Conservation (phyloP, 768 basidiomycete genomes). For the Inosperma sp. region DNA sequence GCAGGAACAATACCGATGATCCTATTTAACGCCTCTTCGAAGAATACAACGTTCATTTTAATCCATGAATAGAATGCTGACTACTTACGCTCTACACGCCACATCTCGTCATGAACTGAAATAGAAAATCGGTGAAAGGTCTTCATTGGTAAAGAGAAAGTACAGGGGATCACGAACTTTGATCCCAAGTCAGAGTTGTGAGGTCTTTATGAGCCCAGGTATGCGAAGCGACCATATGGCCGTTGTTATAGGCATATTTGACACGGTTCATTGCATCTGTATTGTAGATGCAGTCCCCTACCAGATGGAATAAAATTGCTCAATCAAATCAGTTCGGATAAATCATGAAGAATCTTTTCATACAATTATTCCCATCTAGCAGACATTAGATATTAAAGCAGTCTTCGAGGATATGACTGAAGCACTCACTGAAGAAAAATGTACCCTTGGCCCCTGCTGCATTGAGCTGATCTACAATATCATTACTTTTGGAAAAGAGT, state of each 20-base stretch:
- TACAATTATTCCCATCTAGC: slow-evolving; percentile 38
- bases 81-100: slow-evolving; percentile 32
- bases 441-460: slow-evolving; percentile 36
- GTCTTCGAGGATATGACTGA: not conserved
- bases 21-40: slow-evolving; percentile 32
- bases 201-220: slow-evolving; percentile 41
- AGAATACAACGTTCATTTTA: not conserved
- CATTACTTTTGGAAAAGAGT: slow-evolving; percentile 16
- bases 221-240: slow-evolving; percentile 43
- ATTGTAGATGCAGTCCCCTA: slow-evolving; percentile 36
- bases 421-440: slow-evolving; percentile 38
- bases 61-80: slow-evolving; percentile 3
- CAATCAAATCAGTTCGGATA: not conserved
- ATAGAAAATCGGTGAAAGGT: not conserved
- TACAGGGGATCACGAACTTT: slow-evolving; percentile 23
- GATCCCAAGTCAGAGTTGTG: slow-evolving; percentile 26
- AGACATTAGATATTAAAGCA: not conserved
- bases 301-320: not conserved
- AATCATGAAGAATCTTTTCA: not conserved
- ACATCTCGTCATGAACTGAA: slow-evolving; percentile 34
- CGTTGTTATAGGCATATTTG: slow-evolving; percentile 34
- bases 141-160: not conserved
- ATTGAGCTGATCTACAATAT: slow-evolving; percentile 31
- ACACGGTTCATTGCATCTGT: slow-evolving; percentile 23
- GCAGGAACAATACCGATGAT: slow-evolving; percentile 36